Evolutionary conservation across 2,329 filamentous ascomycete species (phyloP), one percentile per base, ranked within the genome.

Genomic region (Penicillium sp.): DNA sequence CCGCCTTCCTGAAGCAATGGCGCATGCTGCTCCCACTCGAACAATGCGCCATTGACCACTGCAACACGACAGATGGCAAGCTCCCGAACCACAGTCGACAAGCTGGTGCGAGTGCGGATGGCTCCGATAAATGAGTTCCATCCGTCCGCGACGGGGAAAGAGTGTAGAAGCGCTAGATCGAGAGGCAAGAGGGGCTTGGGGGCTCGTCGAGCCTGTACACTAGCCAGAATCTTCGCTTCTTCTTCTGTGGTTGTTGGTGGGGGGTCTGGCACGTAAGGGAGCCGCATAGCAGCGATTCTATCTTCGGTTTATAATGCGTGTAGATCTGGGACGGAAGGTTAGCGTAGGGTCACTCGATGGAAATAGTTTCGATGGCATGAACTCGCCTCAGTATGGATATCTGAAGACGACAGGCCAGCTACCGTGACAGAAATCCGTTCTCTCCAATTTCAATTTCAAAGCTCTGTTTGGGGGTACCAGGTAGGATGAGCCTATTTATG

Each of bases 31-130:
- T 76, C 81, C 90, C 89, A 95, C 71, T 95, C 90, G 71, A 91
- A 95, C 85, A 87, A 90, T 1, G 90, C 90, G 16, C 80, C 73
- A 72, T 95, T 95, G 63, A 90, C 81, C 15, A 87, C 85, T 12
- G 90, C 90, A 13, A 95, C 88, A 45, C 90, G 82, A 65, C 85
- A 90, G 62, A 95, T 92, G 59, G 88, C 86, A 16, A 92, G 78
- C 76, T 95, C 90, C 60, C 88, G 85, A 48, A 90, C 64, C 31
- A 74, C 66, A 3, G 73, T 69, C 3, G 78, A 65, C 3, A 84
- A 70, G 12, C 74, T 77, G 6, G 79, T 84, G 52, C 73, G 69
- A 1, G 78, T 81, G 42, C 81, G 78, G 42, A 84, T 81, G 34
- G 81, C 73, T 39, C 79, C 79, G 29, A 84, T 72, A 60, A 83